phyloP scores from a whole-genome alignment of 495 filamentous ascomycete genomes.

The Staphylotrichum longicolle region DNA sequence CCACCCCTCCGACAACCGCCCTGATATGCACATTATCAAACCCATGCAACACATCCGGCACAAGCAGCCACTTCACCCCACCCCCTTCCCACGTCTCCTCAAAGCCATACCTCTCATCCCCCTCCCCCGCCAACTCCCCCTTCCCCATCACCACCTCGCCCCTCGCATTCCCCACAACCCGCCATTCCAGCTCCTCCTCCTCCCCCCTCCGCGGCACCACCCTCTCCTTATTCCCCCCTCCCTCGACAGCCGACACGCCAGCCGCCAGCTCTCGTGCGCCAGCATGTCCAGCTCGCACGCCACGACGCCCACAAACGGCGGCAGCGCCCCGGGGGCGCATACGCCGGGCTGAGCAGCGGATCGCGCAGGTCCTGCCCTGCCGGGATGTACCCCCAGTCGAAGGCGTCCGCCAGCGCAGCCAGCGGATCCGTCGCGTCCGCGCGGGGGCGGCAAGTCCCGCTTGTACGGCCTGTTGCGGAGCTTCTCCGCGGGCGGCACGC shows the following conservation, averaged over 20 bases:
- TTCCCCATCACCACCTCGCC: slow-evolving; percentile 19
- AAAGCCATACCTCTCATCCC: slow-evolving; percentile 31
- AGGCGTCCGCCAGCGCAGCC: slow-evolving; percentile 25
- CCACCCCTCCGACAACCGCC: slow-evolving; percentile 28
- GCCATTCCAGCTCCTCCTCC: slow-evolving; percentile 28
- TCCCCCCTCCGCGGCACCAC: slow-evolving; percentile 26
- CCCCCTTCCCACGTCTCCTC: slow-evolving; percentile 27
- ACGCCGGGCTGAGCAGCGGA: slow-evolving; percentile 35
- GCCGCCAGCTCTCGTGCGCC: slow-evolving; percentile 37
- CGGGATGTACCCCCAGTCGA: slow-evolving; percentile 38
- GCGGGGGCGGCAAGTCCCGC: slow-evolving; percentile 20
- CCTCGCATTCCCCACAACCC: slow-evolving; percentile 25
- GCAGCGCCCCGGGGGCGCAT: slow-evolving; percentile 32
- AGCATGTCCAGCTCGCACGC: slow-evolving; percentile 51
- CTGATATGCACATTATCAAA: slow-evolving; percentile 34
- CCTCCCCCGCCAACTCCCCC: slow-evolving; percentile 26
- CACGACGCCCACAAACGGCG: slow-evolving; percentile 48
- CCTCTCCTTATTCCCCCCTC: slow-evolving; percentile 6
- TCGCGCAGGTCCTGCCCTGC: slow-evolving; percentile 28
- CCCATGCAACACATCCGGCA: slow-evolving; percentile 41
- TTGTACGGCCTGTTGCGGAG: slow-evolving; percentile 35
- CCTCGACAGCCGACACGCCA: slow-evolving; percentile 31
- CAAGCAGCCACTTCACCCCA: slow-evolving; percentile 36
- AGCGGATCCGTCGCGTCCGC: slow-evolving; percentile 22
- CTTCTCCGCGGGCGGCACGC: slow-evolving; percentile 25